Percentiles rank a stretch among this genome's conserved stretches.
Conservation (phyloP, 2,329 filamentous ascomycete genomes). For the Pseudocercospora cruenta region DNA sequence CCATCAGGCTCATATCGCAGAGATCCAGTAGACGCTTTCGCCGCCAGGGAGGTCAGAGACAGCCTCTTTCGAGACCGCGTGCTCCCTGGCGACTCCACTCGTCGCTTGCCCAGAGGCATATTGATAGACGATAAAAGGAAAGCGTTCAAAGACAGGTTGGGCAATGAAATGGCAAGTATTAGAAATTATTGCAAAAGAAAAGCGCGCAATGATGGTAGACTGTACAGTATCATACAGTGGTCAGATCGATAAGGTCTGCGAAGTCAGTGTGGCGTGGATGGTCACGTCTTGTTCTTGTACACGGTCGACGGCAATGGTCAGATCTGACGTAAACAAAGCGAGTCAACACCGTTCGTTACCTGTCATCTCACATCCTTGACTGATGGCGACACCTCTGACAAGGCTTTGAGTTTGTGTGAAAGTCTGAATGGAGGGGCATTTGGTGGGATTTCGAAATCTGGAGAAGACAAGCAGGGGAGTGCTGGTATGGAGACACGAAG, state of each 20-base stretch:
- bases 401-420: constrained; percentile 1
- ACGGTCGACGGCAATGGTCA: background rate
- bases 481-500: background rate
- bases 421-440: background rate
- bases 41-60: constrained; percentile 22
- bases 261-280: background rate
- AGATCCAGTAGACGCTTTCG: constrained; percentile 20
- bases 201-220: background rate
- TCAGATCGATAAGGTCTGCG: background rate
- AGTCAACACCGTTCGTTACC: constrained; percentile 18
- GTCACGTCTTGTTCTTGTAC: constrained; percentile 4
- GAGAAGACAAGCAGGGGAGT: background rate
- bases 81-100: constrained; percentile 8
- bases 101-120: constrained; percentile 19
- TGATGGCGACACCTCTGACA: constrained; percentile 4
- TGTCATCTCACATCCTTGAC: background rate
- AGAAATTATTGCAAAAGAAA: background rate
- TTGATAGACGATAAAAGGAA: background rate
- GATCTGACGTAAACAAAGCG: constrained; percentile 7
- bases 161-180: background rate
- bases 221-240: background rate
- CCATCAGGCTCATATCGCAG: constrained; percentile 23
- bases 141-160: background rate
- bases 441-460: background rate
- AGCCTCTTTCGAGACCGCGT: constrained; percentile 18